Evolutionary conservation across 257 asterid genomes (phyloP).

Genomic region (Ilex aquifolium): DNA sequence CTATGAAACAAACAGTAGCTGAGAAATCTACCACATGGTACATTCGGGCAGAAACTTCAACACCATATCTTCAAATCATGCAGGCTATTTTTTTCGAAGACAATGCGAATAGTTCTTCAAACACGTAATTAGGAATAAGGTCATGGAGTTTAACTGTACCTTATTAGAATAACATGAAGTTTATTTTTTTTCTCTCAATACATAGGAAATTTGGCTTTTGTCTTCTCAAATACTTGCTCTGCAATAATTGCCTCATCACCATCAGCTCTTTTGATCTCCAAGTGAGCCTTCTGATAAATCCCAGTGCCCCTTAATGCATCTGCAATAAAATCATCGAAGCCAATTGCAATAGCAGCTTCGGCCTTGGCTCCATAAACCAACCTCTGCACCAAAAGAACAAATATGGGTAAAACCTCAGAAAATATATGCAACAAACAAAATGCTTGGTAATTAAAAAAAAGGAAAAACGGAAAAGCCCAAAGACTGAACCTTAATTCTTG

Average conservation of each 20-base stretch:
- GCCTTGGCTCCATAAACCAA: constrained; percentile 97
- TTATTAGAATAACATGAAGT: too few relatives aligned
- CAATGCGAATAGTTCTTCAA: too few relatives aligned
- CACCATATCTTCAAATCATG: too few relatives aligned
- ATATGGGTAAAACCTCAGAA: background rate
- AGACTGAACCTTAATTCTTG: constrained; percentile 70
- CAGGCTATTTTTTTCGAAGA: too few relatives aligned
- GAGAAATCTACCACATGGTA: too few relatives aligned
- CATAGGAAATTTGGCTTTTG: constrained; percentile 72
- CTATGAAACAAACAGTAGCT: too few relatives aligned
- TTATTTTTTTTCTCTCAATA: constrained; percentile 28
- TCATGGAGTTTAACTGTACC: too few relatives aligned
- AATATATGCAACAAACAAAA: background rate
- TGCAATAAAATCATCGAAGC: constrained; percentile 94
- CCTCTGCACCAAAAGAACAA: constrained; percentile 43
- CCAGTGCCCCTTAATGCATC: constrained; percentile 96
- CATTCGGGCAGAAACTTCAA: too few relatives aligned
- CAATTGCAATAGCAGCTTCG: constrained; percentile 95
- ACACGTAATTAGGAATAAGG: too few relatives aligned
- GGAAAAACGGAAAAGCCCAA: background rate
- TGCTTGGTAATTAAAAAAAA: background rate
- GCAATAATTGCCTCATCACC: constrained; percentile 72
- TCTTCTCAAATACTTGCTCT: constrained; percentile 94
- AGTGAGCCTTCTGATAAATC: constrained; percentile 74
- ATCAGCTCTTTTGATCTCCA: constrained; percentile 84